These are phyloP conservation scores for Penicillium oxalicum DNA, from an alignment of 2,329 filamentous ascomycete species.

Conservation along the genomic window DNA sequence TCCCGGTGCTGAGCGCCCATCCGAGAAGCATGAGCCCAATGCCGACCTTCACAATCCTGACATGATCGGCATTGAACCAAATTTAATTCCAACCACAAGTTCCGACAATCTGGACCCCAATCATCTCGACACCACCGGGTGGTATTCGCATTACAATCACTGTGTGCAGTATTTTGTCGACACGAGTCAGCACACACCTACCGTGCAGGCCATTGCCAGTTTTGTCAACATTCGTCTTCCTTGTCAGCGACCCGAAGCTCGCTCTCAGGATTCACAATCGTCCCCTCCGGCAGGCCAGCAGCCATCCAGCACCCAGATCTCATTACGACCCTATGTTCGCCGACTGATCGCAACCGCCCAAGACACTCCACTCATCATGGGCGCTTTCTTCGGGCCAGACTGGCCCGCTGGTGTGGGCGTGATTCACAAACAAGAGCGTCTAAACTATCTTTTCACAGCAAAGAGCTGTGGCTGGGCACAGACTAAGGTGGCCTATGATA, in stretches of 20 bases:
- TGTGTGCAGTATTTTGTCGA: constrained; percentile 87
- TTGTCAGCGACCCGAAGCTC: constrained; percentile 56
- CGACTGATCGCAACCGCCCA: constrained; percentile 89
- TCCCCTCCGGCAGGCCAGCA: constrained; percentile 26
- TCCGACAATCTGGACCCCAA: constrained; percentile 30
- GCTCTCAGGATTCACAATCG: constrained; percentile 24
- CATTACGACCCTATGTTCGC: constrained; percentile 81
- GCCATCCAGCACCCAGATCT: constrained; percentile 41
- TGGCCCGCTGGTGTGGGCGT: constrained; percentile 74
- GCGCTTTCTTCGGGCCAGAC: constrained; percentile 87
- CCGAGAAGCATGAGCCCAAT: constrained; percentile 19
- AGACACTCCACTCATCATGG: constrained; percentile 73
- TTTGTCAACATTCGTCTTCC: constrained; percentile 90
- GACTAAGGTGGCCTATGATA: constrained; percentile 87
- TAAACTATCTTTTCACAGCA: constrained; percentile 90
- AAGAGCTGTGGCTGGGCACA: constrained; percentile 85
- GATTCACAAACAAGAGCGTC: constrained; percentile 78
- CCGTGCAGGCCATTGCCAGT: constrained; percentile 79
- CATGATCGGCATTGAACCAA: constrained; percentile 7
- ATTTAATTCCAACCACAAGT: not conserved
- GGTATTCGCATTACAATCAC: constrained; percentile 81
- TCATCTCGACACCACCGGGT: constrained; percentile 65
- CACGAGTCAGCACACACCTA: constrained; percentile 70
- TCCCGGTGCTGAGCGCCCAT: constrained; percentile 25
- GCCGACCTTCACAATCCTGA: constrained; percentile 6